Conservation (phyloP, 169 alveolate species). For the Eimeria tenella region DNA sequence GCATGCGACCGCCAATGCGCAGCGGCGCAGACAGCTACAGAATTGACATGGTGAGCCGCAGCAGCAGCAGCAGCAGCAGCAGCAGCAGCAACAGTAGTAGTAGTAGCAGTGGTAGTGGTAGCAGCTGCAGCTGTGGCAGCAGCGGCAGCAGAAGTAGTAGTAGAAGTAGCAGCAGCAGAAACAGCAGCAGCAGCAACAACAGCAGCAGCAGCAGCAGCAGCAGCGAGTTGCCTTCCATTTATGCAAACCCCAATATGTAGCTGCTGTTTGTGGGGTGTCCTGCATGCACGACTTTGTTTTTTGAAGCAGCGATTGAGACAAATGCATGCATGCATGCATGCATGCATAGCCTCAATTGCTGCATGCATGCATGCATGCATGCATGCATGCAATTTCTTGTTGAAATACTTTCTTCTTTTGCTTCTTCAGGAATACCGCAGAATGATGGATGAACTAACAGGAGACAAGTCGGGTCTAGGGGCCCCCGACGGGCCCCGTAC, state of each 20-base stretch:
- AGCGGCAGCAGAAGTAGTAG: too few relatives aligned
- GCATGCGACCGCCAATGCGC: not conserved
- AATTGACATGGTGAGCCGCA: conserved; percentile 51
- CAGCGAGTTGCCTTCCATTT: not conserved
- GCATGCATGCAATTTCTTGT: not conserved
- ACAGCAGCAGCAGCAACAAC: too few relatives aligned
- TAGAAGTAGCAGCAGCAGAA: too few relatives aligned
- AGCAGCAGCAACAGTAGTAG: not conserved
- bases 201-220: too few relatives aligned
- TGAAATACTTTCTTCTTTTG: not conserved
- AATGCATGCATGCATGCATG: not conserved
- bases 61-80: not conserved
- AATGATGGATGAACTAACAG: conserved; percentile 78
- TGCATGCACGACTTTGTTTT: not conserved
- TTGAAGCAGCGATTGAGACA: too few relatives aligned
- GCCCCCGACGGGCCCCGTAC: conserved; percentile 25
- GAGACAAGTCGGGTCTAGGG: conserved; percentile 28
- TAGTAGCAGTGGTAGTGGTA: too few relatives aligned
- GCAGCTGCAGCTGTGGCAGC: too few relatives aligned
- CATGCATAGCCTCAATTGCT: too few relatives aligned
- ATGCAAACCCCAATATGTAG: too few relatives aligned
- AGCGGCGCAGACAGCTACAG: conserved; percentile 40
- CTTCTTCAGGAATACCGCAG: conserved; percentile 66
- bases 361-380: too few relatives aligned
- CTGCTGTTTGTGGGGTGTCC: not conserved